Evolutionary conservation across 2,329 filamentous ascomycete species (phyloP).

Genomic region (Geosmithia putterillii): DNA sequence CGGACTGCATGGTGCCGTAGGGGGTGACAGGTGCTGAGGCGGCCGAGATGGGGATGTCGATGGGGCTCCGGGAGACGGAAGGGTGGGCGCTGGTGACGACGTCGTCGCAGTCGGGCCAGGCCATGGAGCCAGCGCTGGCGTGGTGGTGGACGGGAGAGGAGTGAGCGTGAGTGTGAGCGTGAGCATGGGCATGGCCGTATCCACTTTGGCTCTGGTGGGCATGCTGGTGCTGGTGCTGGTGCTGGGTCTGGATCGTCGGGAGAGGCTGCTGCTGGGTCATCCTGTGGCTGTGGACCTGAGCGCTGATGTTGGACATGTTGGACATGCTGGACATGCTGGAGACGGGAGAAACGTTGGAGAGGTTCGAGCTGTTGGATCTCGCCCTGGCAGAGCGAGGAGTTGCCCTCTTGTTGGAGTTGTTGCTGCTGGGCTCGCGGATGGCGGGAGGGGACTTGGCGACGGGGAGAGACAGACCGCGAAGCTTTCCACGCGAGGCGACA

Average conservation of each 20-base stretch:
- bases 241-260: not conserved
- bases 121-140: constrained; percentile 4
- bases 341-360: constrained; percentile 5
- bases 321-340: not conserved
- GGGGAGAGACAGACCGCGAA: constrained; percentile 72
- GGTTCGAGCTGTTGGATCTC: constrained; percentile 30
- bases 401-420: constrained; percentile 37
- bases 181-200: too few species aligned
- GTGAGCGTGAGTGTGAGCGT: not conserved
- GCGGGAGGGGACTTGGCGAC: constrained; percentile 50
- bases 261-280: not conserved
- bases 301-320: not conserved
- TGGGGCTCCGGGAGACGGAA: constrained; percentile 13
- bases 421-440: constrained; percentile 27
- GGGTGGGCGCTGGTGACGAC: constrained; percentile 9
- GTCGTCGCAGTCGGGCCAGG: constrained; percentile 19
- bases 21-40: constrained; percentile 32
- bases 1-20: constrained; percentile 13
- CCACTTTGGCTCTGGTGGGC: too few species aligned
- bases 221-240: not conserved
- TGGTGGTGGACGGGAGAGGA: not conserved
- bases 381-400: constrained; percentile 19
- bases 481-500: constrained; percentile 88
- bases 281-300: not conserved
- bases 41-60: constrained; percentile 18